Conservation (phyloP, 306 rosid genomes). For the Cajanus cajan region DNA sequence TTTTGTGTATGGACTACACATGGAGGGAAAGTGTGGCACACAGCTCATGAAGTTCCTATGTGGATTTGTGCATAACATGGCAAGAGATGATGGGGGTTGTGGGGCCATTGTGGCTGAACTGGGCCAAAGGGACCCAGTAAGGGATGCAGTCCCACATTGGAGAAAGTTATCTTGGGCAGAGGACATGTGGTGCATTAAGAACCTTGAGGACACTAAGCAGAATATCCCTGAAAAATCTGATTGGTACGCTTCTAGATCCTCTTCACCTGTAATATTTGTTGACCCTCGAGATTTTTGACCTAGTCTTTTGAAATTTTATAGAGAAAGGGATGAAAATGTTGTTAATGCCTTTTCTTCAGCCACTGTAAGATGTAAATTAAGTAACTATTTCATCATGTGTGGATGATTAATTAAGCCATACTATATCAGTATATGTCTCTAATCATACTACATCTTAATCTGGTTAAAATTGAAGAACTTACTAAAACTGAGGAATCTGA, state of each 20-base stretch:
- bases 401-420: background rate
- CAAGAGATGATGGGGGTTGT: constrained; percentile 65
- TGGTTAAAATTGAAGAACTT: background rate
- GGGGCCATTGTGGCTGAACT: constrained; percentile 85
- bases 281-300: constrained; percentile 85
- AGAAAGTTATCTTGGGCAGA: constrained; percentile 73
- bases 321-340: background rate
- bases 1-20: constrained; percentile 70
- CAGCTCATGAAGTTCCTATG: constrained; percentile 64
- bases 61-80: constrained; percentile 73
- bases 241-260: constrained; percentile 46
- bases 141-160: constrained; percentile 83
- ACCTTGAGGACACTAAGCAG: constrained; percentile 37
- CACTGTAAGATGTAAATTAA: constrained; percentile 24
- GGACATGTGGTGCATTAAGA: constrained; percentile 87
- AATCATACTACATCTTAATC: background rate
- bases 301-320: background rate
- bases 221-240: constrained; percentile 15
- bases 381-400: constrained; percentile 7
- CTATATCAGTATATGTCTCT: background rate
- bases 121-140: constrained; percentile 77
- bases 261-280: constrained; percentile 64
- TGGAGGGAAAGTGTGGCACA: constrained; percentile 61
- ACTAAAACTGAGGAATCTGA: background rate
- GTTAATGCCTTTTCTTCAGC: background rate